phyloP scores from a whole-genome alignment of 495 filamentous ascomycete species.

The Aspergillus diversus region DNA sequence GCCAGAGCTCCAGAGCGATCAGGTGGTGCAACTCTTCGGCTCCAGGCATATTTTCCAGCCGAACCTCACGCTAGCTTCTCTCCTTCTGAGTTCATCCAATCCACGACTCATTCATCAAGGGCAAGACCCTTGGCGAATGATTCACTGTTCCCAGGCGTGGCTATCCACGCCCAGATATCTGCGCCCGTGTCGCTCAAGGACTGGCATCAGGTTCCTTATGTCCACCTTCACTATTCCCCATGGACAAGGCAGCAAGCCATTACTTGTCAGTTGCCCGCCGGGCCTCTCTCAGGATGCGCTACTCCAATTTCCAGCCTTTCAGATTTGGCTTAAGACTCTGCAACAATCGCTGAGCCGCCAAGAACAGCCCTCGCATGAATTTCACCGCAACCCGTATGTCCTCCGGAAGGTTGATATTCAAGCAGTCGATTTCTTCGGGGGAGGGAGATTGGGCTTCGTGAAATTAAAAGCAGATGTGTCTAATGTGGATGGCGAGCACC shows the following conservation, averaged over 20 bases:
- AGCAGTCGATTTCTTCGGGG: constrained; percentile 72
- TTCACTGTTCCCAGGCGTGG: constrained; percentile 11
- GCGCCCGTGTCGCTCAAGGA: constrained; percentile 14
- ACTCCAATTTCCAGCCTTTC: constrained; percentile 73
- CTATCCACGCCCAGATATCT: constrained; percentile 14
- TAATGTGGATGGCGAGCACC: constrained; percentile 62
- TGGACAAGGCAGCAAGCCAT: constrained; percentile 27
- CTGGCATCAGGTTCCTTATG: constrained; percentile 23
- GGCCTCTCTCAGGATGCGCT: constrained; percentile 65
- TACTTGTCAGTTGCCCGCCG: constrained; percentile 59
- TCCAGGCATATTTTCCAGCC: neutral
- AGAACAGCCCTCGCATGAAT: constrained; percentile 62
- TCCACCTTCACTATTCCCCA: constrained; percentile 54
- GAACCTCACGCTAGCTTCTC: neutral
- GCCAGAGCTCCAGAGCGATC: neutral
- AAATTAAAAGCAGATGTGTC: constrained; percentile 71
- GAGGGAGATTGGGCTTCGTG: constrained; percentile 70
- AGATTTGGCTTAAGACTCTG: constrained; percentile 71
- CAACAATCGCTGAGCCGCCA: constrained; percentile 68
- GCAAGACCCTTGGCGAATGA: constrained; percentile 11
- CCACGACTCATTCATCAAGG: neutral
- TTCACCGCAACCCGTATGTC: constrained; percentile 69
- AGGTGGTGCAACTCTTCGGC: neutral
- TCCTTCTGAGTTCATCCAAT: neutral
- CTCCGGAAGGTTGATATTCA: constrained; percentile 74